Base-by-base conservation (phyloP, 2,329 filamentous ascomycete genomes). In the Pleomassaria siparia region DNA sequence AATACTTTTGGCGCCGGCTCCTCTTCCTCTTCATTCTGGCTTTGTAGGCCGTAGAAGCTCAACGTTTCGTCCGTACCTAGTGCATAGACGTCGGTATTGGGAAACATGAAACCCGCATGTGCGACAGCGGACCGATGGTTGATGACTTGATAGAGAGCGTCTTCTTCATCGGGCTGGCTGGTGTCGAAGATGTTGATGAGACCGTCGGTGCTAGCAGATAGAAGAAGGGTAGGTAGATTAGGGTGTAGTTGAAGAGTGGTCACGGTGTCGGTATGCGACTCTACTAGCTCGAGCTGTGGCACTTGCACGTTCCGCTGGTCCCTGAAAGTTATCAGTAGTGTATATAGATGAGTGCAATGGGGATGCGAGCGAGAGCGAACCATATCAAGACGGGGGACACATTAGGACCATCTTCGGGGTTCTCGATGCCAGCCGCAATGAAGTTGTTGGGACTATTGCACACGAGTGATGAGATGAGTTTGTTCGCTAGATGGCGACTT, bases 141-240 rank as follows among this genome's bases (percentile, higher is more conserved):
- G 66, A 91, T 84, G 11, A 89, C 88, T 70, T 90, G 87, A 49
- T 87, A 76, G 16, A 91, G 75, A 1, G 88, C 84, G 39, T 92
- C 88, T 63, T 92, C 88, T 70, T 92, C 88, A 48, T 88, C 79
- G 7, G 55, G 54, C 39, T 70, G 61, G 40, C 79, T 77, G 15
- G 82, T 86, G 72, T 94, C 85, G 71, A 87, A 89, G 37, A 92
- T 75, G 62, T 88, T 91, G 59, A 92, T 80, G 1, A 92, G 80
- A 6, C 88, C 88, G 69, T 94, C 89, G 12, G 88, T 92, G 29
- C 87, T 89, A 35, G 87, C 87, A 1, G 87, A 89, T 10, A 92
- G 76, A 5, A 92, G 79, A 13, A 88, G 74, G 36, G 80, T 76
- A 0, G 81, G 76, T 40, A 80, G 74, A 2, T 70, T 73, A 0